Percentiles rank a stretch among this genome's conserved stretches.
Evolutionary conservation across 345 rosid genomes (phyloP).

Genomic region (Psidium friedrichsthalianum): DNA sequence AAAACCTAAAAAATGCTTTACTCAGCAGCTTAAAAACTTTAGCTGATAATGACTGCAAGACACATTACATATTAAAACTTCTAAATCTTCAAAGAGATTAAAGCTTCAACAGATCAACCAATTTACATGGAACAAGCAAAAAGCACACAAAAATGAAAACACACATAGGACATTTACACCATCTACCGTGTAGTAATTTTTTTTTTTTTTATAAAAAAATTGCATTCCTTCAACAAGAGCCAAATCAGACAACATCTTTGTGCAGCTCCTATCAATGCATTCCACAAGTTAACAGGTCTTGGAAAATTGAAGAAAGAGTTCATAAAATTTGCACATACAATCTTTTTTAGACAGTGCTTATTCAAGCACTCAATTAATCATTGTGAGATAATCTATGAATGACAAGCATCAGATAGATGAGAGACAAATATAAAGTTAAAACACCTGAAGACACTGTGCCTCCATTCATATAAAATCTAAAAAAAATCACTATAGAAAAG

Average conservation of each 20-base stretch:
- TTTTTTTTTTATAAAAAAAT: neutral
- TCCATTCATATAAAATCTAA: neutral
- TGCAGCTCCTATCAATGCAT: neutral
- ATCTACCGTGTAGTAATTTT: neutral
- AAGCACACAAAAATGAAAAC: neutral
- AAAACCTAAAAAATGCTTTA: neutral
- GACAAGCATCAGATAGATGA: neutral
- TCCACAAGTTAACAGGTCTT: neutral
- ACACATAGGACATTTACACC: neutral
- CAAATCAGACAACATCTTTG: neutral
- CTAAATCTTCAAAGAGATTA: neutral
- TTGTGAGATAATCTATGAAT: neutral
- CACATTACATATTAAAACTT: neutral
- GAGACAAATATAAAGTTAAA: neutral
- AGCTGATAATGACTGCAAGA: neutral
- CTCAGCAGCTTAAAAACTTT: neutral
- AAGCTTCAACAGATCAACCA: neutral
- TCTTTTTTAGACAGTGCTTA: neutral
- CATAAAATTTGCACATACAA: neutral
- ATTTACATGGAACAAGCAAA: neutral
- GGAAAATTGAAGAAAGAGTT: neutral
- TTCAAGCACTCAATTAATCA: neutral
- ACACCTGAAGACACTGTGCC: neutral
- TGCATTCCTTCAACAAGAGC: neutral
- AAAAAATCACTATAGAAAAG: neutral